Conservation (phyloP, 2,329 filamentous ascomycete species). For the Stagonosporopsis chrysanthemi region DNA sequence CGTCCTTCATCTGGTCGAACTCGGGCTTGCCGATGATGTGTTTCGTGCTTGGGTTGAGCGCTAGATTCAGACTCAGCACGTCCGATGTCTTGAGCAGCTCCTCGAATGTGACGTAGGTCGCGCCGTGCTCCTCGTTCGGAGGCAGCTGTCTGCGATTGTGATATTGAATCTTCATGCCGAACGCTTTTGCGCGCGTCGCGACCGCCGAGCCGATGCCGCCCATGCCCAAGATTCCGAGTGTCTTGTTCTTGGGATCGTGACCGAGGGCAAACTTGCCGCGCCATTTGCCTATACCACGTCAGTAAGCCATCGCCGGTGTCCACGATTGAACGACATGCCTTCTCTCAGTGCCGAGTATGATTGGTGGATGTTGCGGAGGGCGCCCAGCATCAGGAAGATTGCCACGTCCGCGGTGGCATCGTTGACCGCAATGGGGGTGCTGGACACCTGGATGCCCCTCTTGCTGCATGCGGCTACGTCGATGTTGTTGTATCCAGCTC, state of each 20-base stretch:
- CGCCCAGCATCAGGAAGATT: conserved; percentile 61
- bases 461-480: conserved; percentile 62
- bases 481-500: conserved; percentile 68
- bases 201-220: conserved; percentile 65
- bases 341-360: conserved; percentile 57
- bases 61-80: conserved; percentile 63
- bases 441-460: conserved; percentile 54
- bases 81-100: conserved; percentile 62
- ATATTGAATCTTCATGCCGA: conserved; percentile 66
- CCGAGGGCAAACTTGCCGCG: conserved; percentile 58
- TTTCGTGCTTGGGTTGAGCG: conserved; percentile 58
- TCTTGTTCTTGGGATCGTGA: conserved; percentile 62
- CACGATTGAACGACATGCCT: conserved; percentile 32
- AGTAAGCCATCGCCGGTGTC: conserved; percentile 11
- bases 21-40: conserved; percentile 62
- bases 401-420: conserved; percentile 61
- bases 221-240: conserved; percentile 66
- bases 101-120: conserved; percentile 64
- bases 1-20: conserved; percentile 63
- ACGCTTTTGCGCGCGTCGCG: conserved; percentile 58
- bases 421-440: conserved; percentile 59
- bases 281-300: conserved; percentile 48
- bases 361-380: conserved; percentile 58
- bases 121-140: conserved; percentile 53
- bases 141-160: conserved; percentile 59